Conservation (phyloP, 352 stramenopile genomes). For the Globisporangium takayamanum region DNA sequence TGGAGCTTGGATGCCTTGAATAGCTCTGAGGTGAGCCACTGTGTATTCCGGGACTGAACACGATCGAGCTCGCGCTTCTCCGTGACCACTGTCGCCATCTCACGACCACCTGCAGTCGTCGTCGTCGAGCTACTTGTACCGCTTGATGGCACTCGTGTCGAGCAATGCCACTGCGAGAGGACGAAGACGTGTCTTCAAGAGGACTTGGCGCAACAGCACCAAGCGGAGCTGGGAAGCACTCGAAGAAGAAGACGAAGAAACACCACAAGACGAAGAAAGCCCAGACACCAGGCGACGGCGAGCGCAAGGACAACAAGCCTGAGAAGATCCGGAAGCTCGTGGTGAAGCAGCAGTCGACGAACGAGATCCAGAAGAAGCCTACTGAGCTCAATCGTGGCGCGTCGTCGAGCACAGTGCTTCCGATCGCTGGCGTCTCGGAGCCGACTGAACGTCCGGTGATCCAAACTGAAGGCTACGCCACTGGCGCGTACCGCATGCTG, state of each 20-base stretch:
- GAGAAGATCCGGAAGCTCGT: slow-evolving; percentile 7
- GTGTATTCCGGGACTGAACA: too few species aligned
- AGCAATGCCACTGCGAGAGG: background rate
- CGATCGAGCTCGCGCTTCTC: too few species aligned
- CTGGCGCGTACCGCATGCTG: slow-evolving; percentile 38
- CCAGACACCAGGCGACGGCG: background rate
- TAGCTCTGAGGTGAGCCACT: too few species aligned
- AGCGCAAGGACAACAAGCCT: background rate
- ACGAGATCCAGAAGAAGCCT: background rate
- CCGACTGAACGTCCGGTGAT: slow-evolving; percentile 2
- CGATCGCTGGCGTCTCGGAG: background rate
- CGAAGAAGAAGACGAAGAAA: slow-evolving; percentile 19
- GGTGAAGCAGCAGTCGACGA: slow-evolving; percentile 10
- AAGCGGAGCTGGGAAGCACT: background rate
- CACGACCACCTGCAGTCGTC: background rate
- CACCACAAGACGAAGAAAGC: background rate
- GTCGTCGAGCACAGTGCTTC: slow-evolving; percentile 1
- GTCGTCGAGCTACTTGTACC: background rate
- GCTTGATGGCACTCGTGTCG: background rate
- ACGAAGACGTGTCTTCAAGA: background rate
- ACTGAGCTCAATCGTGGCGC: background rate
- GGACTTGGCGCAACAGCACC: background rate
- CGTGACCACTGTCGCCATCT: too few species aligned
- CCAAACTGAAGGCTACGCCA: slow-evolving; percentile 23
- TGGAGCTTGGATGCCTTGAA: too few species aligned